Evolutionary conservation across 2,329 filamentous ascomycete genomes (phyloP).

Genomic region (Volutella citrinella): DNA sequence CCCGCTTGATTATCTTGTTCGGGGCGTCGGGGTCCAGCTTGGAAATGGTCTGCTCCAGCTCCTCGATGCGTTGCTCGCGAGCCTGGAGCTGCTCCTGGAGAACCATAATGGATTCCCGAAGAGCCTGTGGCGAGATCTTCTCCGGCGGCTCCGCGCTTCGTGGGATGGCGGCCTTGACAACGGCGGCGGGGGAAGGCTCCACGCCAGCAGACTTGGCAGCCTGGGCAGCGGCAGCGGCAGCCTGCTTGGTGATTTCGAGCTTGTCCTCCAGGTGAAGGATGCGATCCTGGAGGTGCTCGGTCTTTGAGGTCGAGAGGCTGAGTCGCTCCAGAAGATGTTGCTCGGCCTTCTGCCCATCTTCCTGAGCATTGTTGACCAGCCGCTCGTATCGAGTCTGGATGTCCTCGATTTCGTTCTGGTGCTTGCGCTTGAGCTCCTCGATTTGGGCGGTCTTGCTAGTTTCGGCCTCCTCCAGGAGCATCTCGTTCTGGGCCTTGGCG

Average conservation of each 20-base stretch:
- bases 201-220: slow-evolving; percentile 62
- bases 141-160: slow-evolving; percentile 61
- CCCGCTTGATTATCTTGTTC: slow-evolving; percentile 81
- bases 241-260: slow-evolving; percentile 83
- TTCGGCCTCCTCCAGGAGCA: slow-evolving; percentile 78
- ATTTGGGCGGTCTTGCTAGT: slow-evolving; percentile 60
- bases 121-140: slow-evolving; percentile 89
- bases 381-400: slow-evolving; percentile 72
- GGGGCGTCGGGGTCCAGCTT: slow-evolving; percentile 74
- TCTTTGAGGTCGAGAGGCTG: slow-evolving; percentile 78
- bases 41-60: slow-evolving; percentile 70
- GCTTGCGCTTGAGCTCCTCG: slow-evolving; percentile 51
- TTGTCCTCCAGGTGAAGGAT: slow-evolving; percentile 84
- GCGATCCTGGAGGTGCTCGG: slow-evolving; percentile 81
- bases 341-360: slow-evolving; percentile 80
- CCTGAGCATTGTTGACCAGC: slow-evolving; percentile 67
- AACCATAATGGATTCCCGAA: slow-evolving; percentile 94
- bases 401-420: slow-evolving; percentile 70
- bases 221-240: slow-evolving; percentile 77
- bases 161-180: slow-evolving; percentile 18
- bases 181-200: slow-evolving; percentile 26
- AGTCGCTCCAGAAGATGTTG: slow-evolving; percentile 78
- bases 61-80: slow-evolving; percentile 85
- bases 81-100: slow-evolving; percentile 96
- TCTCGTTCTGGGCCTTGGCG: slow-evolving; percentile 75